Base-by-base conservation (phyloP, 768 basidiomycete species). In the Porpolomopsis calyptriformis region DNA sequence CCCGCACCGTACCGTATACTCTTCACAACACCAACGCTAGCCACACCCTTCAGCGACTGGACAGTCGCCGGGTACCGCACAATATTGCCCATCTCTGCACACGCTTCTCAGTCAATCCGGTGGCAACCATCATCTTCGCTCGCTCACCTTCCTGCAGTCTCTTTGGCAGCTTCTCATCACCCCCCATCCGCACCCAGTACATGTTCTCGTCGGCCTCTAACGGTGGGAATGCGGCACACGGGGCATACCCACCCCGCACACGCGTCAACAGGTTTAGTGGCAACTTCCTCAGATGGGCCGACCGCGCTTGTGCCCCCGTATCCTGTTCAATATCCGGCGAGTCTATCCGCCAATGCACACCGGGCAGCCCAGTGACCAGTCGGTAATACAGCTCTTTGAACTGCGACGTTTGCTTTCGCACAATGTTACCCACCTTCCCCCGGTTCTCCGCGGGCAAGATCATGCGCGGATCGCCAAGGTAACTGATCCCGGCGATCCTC, bases 391-490 rank as follows among this genome's bases (percentile, higher is more conserved):
- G 66, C 58, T 86, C 85, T 48, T 77, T 76, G 65, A 98, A 98
- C 61, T 92, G 88, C 14, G 73, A 72, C 14, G 72, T 70, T 66
- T 96, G 89, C 42, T 78, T 79, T 46, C 71, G 68, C 34, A 98
- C 93, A 54, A 99, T 97, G 63, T 97, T 98, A 39, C 68, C 68
- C n/a, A 99, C 84, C 67, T 99, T 99, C 50, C 77, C 72, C 23
- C 92, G 82, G 65, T 98, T 96, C 72, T 99, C 96, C 0, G 82
- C 91, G 1, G 92, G 92, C 4, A 93, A 76, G 39, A 85, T 53
- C 96, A 99, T 99, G 37, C 96, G 79, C 25, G 89, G 88, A 59
- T 99, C 92, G 16, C 92, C 92, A 34, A 64, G 64, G 57, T 99
- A 99, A 51, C 80, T 84, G 18, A 99, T 80, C 0, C 82, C 76